These are phyloP conservation scores for Hymenotorrendiella dingleyae DNA, from an alignment of 2,329 filamentous ascomycete species.

Conservation along the genomic window DNA sequence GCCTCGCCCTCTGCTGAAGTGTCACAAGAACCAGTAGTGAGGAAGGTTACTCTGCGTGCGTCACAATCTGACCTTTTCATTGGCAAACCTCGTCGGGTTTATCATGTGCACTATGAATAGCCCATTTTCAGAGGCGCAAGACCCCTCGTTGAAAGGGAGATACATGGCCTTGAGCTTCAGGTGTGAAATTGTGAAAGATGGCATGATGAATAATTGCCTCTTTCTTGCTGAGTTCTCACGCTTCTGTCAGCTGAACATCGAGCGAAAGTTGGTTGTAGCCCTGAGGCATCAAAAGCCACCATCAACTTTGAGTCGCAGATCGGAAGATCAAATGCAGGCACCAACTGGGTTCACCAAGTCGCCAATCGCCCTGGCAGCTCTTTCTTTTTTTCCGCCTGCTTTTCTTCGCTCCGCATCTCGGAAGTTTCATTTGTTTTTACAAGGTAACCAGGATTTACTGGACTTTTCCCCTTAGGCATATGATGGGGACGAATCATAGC, in stretches of 20 bases:
- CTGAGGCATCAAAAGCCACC: not conserved
- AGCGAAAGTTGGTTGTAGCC: conserved; percentile 4
- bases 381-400: not conserved
- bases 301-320: conserved; percentile 7
- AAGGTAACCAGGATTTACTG: not conserved
- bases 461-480: not conserved
- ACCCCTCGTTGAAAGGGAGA: not conserved
- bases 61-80: not conserved
- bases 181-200: not conserved
- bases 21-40: conserved; percentile 3
- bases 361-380: not conserved
- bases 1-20: not conserved
- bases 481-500: not conserved
- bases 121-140: not conserved
- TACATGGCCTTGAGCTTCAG: not conserved
- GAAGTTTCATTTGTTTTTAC: not conserved
- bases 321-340: conserved; percentile 15
- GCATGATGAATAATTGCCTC: not conserved
- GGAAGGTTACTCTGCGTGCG: not conserved
- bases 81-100: conserved; percentile 2
- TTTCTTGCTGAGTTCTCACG: not conserved
- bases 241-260: not conserved
- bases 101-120: conserved; percentile 13
- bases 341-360: conserved; percentile 3
- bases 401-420: not conserved